These are phyloP conservation scores for Alnus glutinosa DNA, from an alignment of 306 rosid genomes.

Conservation along the genomic window DNA sequence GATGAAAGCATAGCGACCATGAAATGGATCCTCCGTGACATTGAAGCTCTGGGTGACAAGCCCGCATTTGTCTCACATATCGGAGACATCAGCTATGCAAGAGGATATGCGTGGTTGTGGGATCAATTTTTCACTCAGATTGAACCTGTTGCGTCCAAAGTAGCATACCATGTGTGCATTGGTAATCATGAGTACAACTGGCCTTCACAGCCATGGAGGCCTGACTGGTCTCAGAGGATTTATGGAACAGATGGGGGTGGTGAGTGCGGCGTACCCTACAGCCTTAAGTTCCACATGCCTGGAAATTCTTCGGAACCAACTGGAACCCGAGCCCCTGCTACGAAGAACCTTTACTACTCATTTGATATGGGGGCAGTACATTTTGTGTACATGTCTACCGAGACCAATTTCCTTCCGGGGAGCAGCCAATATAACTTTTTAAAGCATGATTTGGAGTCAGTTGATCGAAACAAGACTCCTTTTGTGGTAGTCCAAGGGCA, in stretches of 20 bases:
- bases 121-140: conserved; percentile 75
- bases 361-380: conserved; percentile 79
- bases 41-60: conserved; percentile 78
- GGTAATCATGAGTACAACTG: conserved; percentile 92
- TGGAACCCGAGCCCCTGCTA: conserved; percentile 61
- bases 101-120: conserved; percentile 94
- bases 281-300: conserved; percentile 89
- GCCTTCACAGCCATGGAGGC: conserved; percentile 88
- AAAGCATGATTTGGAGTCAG: conserved; percentile 75
- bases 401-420: conserved; percentile 84
- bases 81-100: conserved; percentile 92
- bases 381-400: conserved; percentile 79
- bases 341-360: conserved; percentile 80
- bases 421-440: conserved; percentile 70
- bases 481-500: conserved; percentile 87
- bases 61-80: conserved; percentile 88
- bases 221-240: conserved; percentile 56
- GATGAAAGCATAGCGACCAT: conserved; percentile 82
- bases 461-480: conserved; percentile 67
- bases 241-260: conserved; percentile 95
- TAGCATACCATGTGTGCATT: conserved; percentile 89
- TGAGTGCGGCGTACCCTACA: conserved; percentile 93
- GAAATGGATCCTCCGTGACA: conserved; percentile 87
- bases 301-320: conserved; percentile 85
- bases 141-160: conserved; percentile 70